Evolutionary conservation across 2,329 filamentous ascomycete genomes (phyloP), one percentile per base, ranked within the genome.

Genomic region (Xylaria polymorpha): DNA sequence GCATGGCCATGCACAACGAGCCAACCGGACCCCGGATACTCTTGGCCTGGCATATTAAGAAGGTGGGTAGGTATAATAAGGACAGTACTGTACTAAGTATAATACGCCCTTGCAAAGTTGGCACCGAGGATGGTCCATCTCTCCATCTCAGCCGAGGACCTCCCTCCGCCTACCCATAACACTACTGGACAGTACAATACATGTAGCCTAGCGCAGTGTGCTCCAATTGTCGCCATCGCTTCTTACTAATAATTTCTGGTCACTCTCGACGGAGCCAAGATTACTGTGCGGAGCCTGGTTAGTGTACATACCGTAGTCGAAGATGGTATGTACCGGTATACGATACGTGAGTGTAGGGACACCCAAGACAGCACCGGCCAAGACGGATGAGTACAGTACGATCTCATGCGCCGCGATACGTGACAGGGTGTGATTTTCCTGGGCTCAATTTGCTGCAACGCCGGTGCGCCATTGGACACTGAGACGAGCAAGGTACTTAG

Each of bases 221-320:
- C 37, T 59, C 56, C 41, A 59, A 59, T 44, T 43, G 25, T 59
- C 22, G 41, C 56, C 14, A 20, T 59, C n/a, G 41, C n/a, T 62
- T 43, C 5, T 51, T 61, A 60, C 41, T 62, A 62, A 66, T 57
- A 22, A 32, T 12, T 57, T 56, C 37, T 35, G 22, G 35, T 60
- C 46, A 39, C 29, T 55, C n/a, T 4, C 18, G 64, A 35, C 20
- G 29, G 39, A 39, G 32, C 22, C 58, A 12, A 35, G 59, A 67
- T 63, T 67, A 67, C 59, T 63, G 65, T 67, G 60, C 51, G 53
- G 65, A 53, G 59, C 46, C 37, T n/a, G 7, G 25, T 53, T 53
- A 53, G 29, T 53, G 15, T 50, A n/a, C 25, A 6, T 8, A n/a
- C n/a, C n/a, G n/a, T n/a, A n/a, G 15, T 32, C 50, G n/a, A 53